Base-by-base conservation (phyloP, 345 rosid species). In the Eucalyptus viminalis region DNA sequence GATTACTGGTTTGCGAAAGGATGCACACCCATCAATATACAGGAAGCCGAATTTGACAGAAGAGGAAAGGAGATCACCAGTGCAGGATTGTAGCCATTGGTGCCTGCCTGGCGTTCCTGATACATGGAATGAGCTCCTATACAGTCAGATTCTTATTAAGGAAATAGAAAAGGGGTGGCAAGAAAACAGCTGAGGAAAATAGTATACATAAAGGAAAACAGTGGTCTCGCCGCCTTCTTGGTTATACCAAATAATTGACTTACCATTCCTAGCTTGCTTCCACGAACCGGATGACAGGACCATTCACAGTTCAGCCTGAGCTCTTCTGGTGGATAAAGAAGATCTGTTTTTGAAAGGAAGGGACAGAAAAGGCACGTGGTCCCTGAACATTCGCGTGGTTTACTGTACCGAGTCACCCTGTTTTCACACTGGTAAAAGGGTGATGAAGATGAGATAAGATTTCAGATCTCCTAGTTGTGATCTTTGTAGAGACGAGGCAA, bases 21-120 rank as follows among this genome's bases (percentile, higher is more conserved):
- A 94, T 44, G 94, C 90, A 0, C 94, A 94, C 88, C 95, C 94
- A 4, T 93, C 94, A 22, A 40, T 94, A 51, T 93, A 93, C 85
- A 86, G 95, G 88, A 90, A 90, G 92, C 88, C 49, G 62, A 87
- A 91, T 69, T 45, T 85, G 44, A 86, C 92, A 0, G 91, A 89
- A 85, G 93, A 88, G 83, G 94, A 92, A 58, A 91, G 86, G 87
- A 80, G 40, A 40, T 90, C 91, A 49, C 89, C 90, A 27, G 49
- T 87, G 86, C 94, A 94, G 85, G 94, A 94, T 81, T 94, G 94
- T 90, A 92, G 94, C 88, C 95, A 94, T 80, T 94, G 95, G 95
- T 94, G 95, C 88, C 94, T 94, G 49, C 95, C 95, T 31, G 95
- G 95, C 47, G 94, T 94, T 60, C 95, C 95, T 31, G 95, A 94